These are phyloP conservation scores for Spathaspora arborariae DNA, from an alignment of 805 yeast genomes.

Conservation along the genomic window DNA sequence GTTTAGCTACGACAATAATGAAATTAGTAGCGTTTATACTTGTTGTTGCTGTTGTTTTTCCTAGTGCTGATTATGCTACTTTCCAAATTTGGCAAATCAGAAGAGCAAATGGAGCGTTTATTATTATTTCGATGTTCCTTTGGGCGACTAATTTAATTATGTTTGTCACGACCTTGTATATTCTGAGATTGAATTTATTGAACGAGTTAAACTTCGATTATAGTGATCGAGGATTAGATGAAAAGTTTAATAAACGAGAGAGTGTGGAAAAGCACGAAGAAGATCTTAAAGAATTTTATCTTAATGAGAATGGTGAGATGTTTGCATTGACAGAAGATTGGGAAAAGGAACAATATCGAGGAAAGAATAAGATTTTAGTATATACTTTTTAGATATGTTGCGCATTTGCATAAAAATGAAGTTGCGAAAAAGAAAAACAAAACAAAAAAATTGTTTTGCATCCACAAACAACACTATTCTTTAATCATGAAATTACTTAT, in stretches of 20 bases:
- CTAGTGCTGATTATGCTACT: slow-evolving; percentile 18
- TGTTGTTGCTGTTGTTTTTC: slow-evolving; percentile 23
- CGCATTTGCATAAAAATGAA: neutral
- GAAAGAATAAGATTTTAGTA: slow-evolving; percentile 25
- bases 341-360: slow-evolving; percentile 16
- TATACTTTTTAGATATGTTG: slow-evolving; percentile 18
- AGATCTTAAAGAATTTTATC: slow-evolving; percentile 20
- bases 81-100: slow-evolving; percentile 25
- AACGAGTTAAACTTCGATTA: slow-evolving; percentile 31
- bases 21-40: slow-evolving; percentile 33
- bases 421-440: neutral
- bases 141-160: slow-evolving; percentile 37
- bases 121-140: slow-evolving; percentile 33
- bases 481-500: neutral
- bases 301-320: slow-evolving; percentile 30
- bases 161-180: slow-evolving; percentile 37
- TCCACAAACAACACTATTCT: neutral
- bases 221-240: slow-evolving; percentile 17
- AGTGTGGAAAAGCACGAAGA: slow-evolving; percentile 6
- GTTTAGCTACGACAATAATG: slow-evolving; percentile 29
- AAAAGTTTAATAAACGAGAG: slow-evolving; percentile 11
- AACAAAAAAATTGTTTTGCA: neutral
- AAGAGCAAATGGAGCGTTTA: slow-evolving; percentile 32
- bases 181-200: slow-evolving; percentile 30
- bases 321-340: slow-evolving; percentile 16